phyloP scores from a whole-genome alignment of 2,329 filamentous ascomycete species.

The Aaosphaeria pasadenensis region DNA sequence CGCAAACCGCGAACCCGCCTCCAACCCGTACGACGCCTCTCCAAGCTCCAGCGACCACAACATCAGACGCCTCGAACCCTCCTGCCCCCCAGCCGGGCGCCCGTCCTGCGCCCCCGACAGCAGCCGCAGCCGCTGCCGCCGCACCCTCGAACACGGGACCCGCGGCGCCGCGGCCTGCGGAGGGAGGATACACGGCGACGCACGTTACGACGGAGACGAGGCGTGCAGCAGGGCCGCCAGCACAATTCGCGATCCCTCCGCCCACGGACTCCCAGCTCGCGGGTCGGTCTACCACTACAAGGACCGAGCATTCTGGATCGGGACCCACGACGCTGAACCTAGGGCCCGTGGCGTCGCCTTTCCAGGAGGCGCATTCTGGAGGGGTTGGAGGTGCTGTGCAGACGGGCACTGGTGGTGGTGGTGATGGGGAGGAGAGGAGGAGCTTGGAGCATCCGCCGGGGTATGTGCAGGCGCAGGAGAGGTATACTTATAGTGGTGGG shows the following conservation, averaged over 20 bases:
- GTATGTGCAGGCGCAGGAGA: slow-evolving; percentile 43
- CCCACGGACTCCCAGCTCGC: slow-evolving; percentile 36
- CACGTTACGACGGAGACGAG: slow-evolving; percentile 30
- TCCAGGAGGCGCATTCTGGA: slow-evolving; percentile 18
- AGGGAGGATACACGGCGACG: slow-evolving; percentile 29
- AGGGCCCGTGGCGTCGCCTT: slow-evolving; percentile 29
- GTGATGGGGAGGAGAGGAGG: slow-evolving; percentile 6
- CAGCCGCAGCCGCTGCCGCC: slow-evolving; percentile 8
- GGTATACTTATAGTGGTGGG: slow-evolving; percentile 29
- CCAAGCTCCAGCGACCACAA: slow-evolving; percentile 27
- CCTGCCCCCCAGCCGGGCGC: slow-evolving; percentile 35
- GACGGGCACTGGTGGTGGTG: slow-evolving; percentile 5
- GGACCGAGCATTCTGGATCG: slow-evolving; percentile 19
- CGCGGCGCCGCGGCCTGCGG: slow-evolving; percentile 37
- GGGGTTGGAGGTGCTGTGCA: slow-evolving; percentile 16
- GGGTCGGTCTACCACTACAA: slow-evolving; percentile 33
- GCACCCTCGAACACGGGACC: slow-evolving; percentile 14
- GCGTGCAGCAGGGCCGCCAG: slow-evolving; percentile 11
- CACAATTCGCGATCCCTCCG: slow-evolving; percentile 40
- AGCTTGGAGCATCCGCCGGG: slow-evolving; percentile 45
- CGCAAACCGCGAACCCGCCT: slow-evolving; percentile 32
- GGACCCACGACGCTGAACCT: slow-evolving; percentile 39
- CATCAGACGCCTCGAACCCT: slow-evolving; percentile 4
- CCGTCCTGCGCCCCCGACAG: slow-evolving; percentile 11
- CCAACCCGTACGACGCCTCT: slow-evolving; percentile 34